Base-by-base conservation (phyloP, 805 yeast genomes). In the Candida insectorum region DNA sequence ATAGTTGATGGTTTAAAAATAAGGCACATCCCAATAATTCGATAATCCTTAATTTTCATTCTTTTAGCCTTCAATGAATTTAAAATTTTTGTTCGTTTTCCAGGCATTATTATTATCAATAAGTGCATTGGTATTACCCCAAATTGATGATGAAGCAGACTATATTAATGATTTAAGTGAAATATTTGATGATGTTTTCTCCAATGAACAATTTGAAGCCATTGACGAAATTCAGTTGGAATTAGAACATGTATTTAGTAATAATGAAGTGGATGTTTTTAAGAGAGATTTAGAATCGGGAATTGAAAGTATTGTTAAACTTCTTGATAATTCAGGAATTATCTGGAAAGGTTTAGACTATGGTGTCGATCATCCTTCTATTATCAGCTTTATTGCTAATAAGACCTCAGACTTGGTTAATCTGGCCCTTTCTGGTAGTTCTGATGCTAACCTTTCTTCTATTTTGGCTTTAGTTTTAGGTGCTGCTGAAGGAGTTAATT, bases 301-400 rank as follows among this genome's bases (percentile, higher is more conserved):
- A 3, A 41, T 60, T 11, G 63, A 50, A 22, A 26, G 35, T 6
- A 34, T 57, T 4, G 36, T 64, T 13, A 28, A 41, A 4, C 33
- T 50, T 5, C 43, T 65, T 15, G 65, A 66, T 43, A 37, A 33
- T 10, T 49, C 69, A 0, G 65, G 63, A 16, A 39, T 66, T 15
- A 39, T 66, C 25, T 66, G 56, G 44, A 43, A 42, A 10, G 51
- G 52, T n/a, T 51, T 66, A 30, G 68, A 66, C 37, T 55, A 50
- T 19, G 48, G 60, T 15, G 65, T 63, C 4, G 60, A 49, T 25
- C 43, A 51, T 37, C 60, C 64, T 6, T 29, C 33, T 8, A 39
- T 60, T 28, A 50, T 64, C 27, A 40, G 44, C 30, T 34, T 33
- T 28, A 32, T 65, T 26, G 62, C 65, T 16, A 64, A 65, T 33